Conservation (phyloP, 2,329 filamentous ascomycete species). For the Thelonectria rubi region DNA sequence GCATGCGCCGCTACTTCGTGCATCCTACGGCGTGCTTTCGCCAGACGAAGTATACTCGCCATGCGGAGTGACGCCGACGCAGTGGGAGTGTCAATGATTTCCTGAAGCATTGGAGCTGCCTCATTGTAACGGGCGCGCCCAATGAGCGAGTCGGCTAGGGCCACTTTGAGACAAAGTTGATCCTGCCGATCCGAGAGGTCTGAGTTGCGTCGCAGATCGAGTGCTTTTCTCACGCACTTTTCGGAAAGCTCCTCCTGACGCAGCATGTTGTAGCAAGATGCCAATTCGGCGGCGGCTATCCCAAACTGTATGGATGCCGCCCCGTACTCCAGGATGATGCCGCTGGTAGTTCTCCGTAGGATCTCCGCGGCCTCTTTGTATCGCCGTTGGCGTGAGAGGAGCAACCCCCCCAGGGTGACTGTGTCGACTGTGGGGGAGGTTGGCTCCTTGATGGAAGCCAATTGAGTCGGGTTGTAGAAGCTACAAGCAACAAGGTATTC, state of each 20-base stretch:
- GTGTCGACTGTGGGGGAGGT: background rate
- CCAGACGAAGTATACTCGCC: background rate
- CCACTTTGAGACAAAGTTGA: background rate
- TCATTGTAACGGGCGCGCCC: background rate
- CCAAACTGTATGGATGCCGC: background rate
- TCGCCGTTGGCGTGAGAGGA: background rate
- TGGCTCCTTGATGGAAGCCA: background rate
- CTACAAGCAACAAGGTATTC: background rate
- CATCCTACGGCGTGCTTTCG: background rate
- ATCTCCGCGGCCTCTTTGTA: background rate
- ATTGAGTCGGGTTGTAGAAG: background rate
- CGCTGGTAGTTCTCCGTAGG: background rate
- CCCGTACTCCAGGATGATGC: background rate
- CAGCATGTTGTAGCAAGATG: background rate
- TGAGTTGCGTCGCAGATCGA: background rate
- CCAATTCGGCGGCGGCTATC: background rate
- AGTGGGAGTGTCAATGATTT: background rate
- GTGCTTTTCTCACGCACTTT: background rate
- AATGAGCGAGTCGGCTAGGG: background rate
- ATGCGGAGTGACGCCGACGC: background rate
- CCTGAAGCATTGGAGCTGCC: background rate
- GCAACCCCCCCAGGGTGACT: background rate
- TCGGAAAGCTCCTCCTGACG: background rate
- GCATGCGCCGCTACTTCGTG: background rate
- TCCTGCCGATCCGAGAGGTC: background rate